Evolutionary conservation across 148 eudicot species (phyloP).

Genomic region (Chenopodium suecicum): DNA sequence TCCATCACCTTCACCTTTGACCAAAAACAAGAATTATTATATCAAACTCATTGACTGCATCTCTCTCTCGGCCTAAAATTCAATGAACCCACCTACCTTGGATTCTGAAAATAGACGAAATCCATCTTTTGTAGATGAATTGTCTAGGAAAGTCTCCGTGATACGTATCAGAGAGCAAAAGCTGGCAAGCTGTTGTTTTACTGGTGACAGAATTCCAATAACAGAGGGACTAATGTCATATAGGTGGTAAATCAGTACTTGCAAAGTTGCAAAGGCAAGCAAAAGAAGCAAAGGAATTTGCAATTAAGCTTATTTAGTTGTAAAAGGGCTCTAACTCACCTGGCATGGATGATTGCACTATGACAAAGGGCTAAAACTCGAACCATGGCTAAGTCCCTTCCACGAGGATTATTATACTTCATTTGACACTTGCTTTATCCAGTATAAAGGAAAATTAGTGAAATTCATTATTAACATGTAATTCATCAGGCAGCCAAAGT

Average conservation of each 20-base stretch:
- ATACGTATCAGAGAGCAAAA: conserved; percentile 83
- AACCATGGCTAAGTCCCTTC: conserved; percentile 81
- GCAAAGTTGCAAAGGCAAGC: not conserved
- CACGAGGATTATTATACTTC: conserved; percentile 63
- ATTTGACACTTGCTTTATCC: conserved; percentile 60
- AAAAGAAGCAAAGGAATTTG: not conserved
- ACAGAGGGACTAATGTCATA: conserved; percentile 11
- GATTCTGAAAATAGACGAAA: conserved; percentile 62
- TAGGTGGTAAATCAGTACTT: not conserved
- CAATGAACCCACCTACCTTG: conserved; percentile 39
- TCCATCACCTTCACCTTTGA: conserved; percentile 47
- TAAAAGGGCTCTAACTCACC: conserved; percentile 37
- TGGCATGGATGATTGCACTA: conserved; percentile 71
- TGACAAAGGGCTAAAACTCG: conserved; percentile 70
- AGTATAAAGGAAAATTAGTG: conserved; percentile 1
- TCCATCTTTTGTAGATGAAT: conserved; percentile 85
- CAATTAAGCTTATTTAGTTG: not conserved
- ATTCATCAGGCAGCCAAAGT: not conserved
- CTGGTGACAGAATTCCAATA: conserved; percentile 28
- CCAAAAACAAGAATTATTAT: not conserved
- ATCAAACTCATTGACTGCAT: not conserved
- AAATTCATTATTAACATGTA: not conserved
- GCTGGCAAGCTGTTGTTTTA: conserved; percentile 54
- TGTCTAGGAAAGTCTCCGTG: conserved; percentile 71
- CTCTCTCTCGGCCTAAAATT: not conserved